These are phyloP conservation scores for Neospora caninum DNA, from an alignment of 169 alveolate genomes.

Conservation along the genomic window DNA sequence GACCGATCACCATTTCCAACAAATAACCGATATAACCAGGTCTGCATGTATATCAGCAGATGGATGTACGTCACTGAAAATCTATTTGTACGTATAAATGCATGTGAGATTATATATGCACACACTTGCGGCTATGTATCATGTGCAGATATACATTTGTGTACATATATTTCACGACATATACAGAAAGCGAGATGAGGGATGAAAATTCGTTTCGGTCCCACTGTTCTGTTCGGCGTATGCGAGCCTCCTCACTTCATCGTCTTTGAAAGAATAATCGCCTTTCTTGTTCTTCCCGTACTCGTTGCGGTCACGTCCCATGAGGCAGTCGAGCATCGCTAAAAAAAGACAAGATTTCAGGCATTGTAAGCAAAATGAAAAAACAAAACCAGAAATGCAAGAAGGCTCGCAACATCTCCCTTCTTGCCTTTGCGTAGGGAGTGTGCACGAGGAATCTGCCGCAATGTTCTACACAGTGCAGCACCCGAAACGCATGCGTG, in stretches of 20 bases:
- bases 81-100: too few species aligned
- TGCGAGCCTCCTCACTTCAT: constrained; percentile 68
- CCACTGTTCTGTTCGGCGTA: too few species aligned
- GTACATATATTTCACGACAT: too few species aligned
- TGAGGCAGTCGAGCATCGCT: constrained; percentile 82
- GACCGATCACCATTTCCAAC: too few species aligned
- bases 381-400: not conserved
- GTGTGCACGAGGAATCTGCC: not conserved
- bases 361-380: not conserved
- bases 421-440: not conserved
- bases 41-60: too few species aligned
- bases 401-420: not conserved
- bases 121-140: too few species aligned
- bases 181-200: too few species aligned
- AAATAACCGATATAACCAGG: too few species aligned
- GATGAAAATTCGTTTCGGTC: too few species aligned
- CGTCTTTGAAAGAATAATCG: constrained; percentile 73
- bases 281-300: constrained; percentile 65
- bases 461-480: not conserved
- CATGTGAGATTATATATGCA: not conserved
- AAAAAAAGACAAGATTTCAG: not conserved
- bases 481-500: too few species aligned
- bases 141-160: too few species aligned
- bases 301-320: constrained; percentile 81
- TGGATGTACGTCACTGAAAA: too few species aligned